A percentile compares a stretch with the other conserved stretches of the same genome.
phyloP scores from a whole-genome alignment of 139 green algal genomes.

The Pseudopediastrum boryanum region DNA sequence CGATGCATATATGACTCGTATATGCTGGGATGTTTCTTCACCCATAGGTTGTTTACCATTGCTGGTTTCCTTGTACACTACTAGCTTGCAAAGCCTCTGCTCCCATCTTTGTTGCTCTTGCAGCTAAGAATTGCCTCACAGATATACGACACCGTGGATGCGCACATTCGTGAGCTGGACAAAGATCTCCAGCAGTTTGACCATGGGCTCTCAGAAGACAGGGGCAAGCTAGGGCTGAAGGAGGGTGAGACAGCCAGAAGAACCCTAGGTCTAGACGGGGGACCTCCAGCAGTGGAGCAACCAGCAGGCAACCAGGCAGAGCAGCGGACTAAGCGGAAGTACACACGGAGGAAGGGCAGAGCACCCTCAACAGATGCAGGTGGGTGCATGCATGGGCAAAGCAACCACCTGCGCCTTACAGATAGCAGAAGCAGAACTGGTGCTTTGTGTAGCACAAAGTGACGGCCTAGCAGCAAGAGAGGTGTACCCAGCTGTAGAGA shows the following conservation, averaged over 20 bases:
- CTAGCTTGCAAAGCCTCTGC: neutral
- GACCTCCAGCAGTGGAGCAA: slow-evolving; percentile 1
- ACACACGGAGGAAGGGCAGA: slow-evolving; percentile 17
- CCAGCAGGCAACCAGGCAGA: neutral
- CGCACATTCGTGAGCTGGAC: slow-evolving; percentile 72
- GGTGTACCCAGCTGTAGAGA: too few species aligned
- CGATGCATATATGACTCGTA: neutral
- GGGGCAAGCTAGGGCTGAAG: slow-evolving; percentile 54
- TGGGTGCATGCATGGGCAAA: neutral
- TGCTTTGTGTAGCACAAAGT: neutral
- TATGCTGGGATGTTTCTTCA: neutral
- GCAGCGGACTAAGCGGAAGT: slow-evolving; percentile 40
- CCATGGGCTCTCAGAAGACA: slow-evolving; percentile 66
- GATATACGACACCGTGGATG: slow-evolving; percentile 86
- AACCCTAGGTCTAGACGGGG: slow-evolving; percentile 30
- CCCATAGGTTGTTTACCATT: neutral
- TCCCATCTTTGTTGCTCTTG: neutral
- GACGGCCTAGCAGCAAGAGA: too few species aligned
- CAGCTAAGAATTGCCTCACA: slow-evolving; percentile 69
- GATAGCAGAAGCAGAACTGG: neutral
- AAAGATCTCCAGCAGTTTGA: slow-evolving; percentile 64
- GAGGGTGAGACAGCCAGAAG: slow-evolving; percentile 45
- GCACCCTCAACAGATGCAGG: neutral
- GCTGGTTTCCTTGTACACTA: neutral
- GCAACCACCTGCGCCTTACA: neutral